Percentiles rank a stretch among this genome's conserved stretches.
Evolutionary conservation across 257 asterid genomes (phyloP).

Genomic region (Phtheirospermum japonicum): DNA sequence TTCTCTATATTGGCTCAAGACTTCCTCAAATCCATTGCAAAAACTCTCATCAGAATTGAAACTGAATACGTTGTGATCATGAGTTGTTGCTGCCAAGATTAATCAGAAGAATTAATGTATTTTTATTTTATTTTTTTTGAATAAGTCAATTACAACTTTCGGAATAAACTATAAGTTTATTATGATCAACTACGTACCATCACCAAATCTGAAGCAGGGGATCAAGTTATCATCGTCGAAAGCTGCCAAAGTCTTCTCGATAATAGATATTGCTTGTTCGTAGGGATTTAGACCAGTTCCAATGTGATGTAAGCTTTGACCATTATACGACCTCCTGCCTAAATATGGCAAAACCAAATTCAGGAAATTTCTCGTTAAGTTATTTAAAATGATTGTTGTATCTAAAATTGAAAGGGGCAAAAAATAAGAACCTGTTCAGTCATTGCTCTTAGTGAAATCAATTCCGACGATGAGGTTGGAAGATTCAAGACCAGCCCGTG

Average conservation of each 20-base stretch:
- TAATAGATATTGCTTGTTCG: slow-evolving; percentile 9
- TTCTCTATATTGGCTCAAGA: too few relatives aligned
- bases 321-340: slow-evolving; percentile 11
- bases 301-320: slow-evolving; percentile 19
- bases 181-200: background rate
- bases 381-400: background rate
- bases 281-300: slow-evolving; percentile 10
- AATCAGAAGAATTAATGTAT: too few relatives aligned
- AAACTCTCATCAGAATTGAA: too few relatives aligned
- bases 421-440: slow-evolving; percentile 6
- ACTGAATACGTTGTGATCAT: too few relatives aligned
- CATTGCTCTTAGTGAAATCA: slow-evolving; percentile 16
- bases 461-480: too few relatives aligned
- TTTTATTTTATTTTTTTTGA: too few relatives aligned
- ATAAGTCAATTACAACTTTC: background rate
- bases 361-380: background rate
- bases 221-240: too few relatives aligned
- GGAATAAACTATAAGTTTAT: background rate
- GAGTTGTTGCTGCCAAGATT: too few relatives aligned
- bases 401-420: background rate
- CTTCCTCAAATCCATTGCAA: too few relatives aligned
- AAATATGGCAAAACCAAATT: slow-evolving; percentile 1
- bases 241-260: slow-evolving; percentile 7
- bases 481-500: slow-evolving; percentile 14
- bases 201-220: slow-evolving; percentile 15